phyloP scores from a whole-genome alignment of 495 filamentous ascomycete species.

The Aspergillus olivimuriae region DNA sequence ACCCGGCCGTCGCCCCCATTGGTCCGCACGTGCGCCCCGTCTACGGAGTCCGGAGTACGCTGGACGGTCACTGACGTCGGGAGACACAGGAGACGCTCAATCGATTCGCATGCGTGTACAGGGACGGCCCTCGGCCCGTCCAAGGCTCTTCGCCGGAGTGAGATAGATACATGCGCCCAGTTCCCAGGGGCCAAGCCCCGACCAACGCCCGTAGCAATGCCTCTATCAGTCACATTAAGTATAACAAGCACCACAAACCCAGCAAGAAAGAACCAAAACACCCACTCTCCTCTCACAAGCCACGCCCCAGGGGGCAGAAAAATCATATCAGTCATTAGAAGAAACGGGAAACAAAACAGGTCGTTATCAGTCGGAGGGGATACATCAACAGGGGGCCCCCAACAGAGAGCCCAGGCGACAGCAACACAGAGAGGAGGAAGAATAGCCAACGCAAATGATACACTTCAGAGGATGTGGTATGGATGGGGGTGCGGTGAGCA shows the following conservation, averaged over 20 bases:
- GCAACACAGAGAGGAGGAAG: constrained; percentile 6
- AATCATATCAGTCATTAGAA: constrained; percentile 11
- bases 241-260: background rate
- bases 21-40: background rate
- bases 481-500: constrained; percentile 28
- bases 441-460: constrained; percentile 1
- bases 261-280: constrained; percentile 7
- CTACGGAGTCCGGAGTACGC: background rate
- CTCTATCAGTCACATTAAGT: background rate
- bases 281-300: no score
- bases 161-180: background rate
- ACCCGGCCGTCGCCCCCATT: background rate
- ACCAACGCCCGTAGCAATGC: background rate
- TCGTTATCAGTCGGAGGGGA: no score
- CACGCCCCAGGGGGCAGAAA: no score
- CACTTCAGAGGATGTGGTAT: constrained; percentile 7
- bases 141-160: no score
- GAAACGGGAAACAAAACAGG: constrained; percentile 5
- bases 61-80: no score
- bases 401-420: no score
- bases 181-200: no score
- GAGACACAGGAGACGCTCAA: no score
- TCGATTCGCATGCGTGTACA: no score
- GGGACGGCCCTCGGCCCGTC: no score
- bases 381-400: no score